These are phyloP conservation scores for Porpolomopsis calyptriformis DNA, from an alignment of 768 basidiomycete genomes.

Conservation along the genomic window DNA sequence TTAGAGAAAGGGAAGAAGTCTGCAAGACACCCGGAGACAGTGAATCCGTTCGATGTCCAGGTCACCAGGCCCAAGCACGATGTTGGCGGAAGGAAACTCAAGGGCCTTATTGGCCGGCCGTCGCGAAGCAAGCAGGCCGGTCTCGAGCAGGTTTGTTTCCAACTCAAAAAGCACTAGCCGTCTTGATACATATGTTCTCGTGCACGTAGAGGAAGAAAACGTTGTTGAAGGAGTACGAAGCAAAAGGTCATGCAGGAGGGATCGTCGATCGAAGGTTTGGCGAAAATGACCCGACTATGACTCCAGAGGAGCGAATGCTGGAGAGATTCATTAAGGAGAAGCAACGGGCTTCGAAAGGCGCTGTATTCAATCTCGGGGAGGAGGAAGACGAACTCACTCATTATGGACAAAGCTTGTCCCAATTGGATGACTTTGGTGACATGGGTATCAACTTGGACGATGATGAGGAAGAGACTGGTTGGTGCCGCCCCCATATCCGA, in stretches of 20 bases:
- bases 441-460: slow-evolving; percentile 49
- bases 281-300: slow-evolving; percentile 86
- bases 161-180: neutral
- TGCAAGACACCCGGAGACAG: slow-evolving; percentile 60
- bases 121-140: slow-evolving; percentile 85
- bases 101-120: slow-evolving; percentile 74
- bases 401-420: slow-evolving; percentile 81
- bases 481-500: slow-evolving; percentile 23
- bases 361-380: slow-evolving; percentile 81
- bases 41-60: slow-evolving; percentile 93
- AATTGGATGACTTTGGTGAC: slow-evolving; percentile 75
- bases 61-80: slow-evolving; percentile 89
- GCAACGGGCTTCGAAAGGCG: slow-evolving; percentile 65
- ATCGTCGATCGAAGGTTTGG: slow-evolving; percentile 93
- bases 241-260: slow-evolving; percentile 73
- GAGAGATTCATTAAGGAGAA: slow-evolving; percentile 91
- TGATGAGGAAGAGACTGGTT: slow-evolving; percentile 48
- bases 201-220: slow-evolving; percentile 79
- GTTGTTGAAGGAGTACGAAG: slow-evolving; percentile 78
- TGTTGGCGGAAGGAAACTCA: slow-evolving; percentile 80
- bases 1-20: slow-evolving; percentile 77
- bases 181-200: slow-evolving; percentile 7
- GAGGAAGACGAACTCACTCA: slow-evolving; percentile 89
- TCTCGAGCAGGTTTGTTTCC: slow-evolving; percentile 61
- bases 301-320: slow-evolving; percentile 93